A percentile compares a stretch with the other conserved stretches of the same genome.
phyloP scores from a whole-genome alignment of 306 rosid species.

The Ammopiptanthus mongolicus region DNA sequence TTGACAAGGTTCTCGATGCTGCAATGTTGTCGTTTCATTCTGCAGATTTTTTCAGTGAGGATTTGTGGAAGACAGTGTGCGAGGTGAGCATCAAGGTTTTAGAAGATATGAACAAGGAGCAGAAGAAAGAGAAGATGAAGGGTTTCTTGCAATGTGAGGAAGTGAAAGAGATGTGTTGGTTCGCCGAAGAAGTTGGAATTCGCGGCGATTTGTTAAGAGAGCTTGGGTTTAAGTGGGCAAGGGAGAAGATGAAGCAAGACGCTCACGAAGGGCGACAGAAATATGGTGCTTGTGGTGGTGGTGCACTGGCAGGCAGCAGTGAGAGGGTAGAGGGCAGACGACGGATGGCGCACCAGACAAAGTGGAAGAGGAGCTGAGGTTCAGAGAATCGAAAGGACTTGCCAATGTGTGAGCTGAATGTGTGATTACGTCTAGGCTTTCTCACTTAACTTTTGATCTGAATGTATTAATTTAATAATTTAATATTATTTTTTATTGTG shows the following conservation, averaged over 20 bases:
- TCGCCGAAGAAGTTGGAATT: conserved; percentile 83
- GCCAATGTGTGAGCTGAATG: too few relatives aligned
- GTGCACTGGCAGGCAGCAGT: too few relatives aligned
- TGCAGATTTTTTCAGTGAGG: conserved; percentile 75
- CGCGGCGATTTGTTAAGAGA: conserved; percentile 84
- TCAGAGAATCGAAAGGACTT: too few relatives aligned
- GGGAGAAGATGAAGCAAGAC: conserved; percentile 87
- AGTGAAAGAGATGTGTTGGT: conserved; percentile 84
- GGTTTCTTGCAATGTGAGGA: conserved; percentile 62
- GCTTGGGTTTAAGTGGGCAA: conserved; percentile 90
- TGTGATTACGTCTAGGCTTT: too few relatives aligned
- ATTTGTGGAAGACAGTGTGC: conserved; percentile 87
- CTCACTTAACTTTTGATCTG: too few relatives aligned
- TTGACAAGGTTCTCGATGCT: conserved; percentile 20
- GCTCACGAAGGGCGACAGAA: too few relatives aligned
- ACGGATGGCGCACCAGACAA: too few relatives aligned
- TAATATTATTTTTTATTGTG: too few relatives aligned
- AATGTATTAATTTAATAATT: too few relatives aligned
- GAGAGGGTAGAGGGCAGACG: too few relatives aligned
- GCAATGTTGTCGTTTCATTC: conserved; percentile 2
- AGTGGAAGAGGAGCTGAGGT: too few relatives aligned
- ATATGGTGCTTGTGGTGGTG: too few relatives aligned
- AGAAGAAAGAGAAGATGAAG: conserved; percentile 78
- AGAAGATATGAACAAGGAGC: conserved; percentile 73
- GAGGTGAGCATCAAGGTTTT: conserved; percentile 80